Base-by-base conservation (phyloP, 495 filamentous ascomycete genomes). In the Neurospora sublineolata region DNA sequence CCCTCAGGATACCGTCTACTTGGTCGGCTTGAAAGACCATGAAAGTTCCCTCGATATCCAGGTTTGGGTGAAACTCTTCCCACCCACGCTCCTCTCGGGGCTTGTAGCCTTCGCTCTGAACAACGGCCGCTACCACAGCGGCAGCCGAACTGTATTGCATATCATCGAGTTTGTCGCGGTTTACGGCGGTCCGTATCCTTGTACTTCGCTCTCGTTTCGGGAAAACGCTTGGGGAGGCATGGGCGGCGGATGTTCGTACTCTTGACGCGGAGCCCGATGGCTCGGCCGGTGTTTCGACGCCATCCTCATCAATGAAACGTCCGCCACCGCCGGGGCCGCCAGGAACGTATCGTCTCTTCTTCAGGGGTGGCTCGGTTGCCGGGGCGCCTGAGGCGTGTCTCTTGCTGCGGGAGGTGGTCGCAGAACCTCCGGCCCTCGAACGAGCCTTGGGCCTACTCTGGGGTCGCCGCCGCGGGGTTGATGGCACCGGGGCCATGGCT, bases 21-120 rank as follows among this genome's bases (percentile, higher is more conserved):
- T 97, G 92, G 72, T 94, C 88, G 10, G 94, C 87, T 42, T 86
- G 87, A 79, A 94, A 95, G 3, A 97, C 84, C 44, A 88, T 88
- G 68, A 98, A 89, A 20, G 84, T 87, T 37, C 85, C 86, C 67
- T 95, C 93, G 72, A 97, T 91, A 79, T 98, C 94, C 40, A 99
- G 86, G 75, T 97, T 91, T 14, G 91, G 94, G 79, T 99, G 95
- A 70, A 97, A 98, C 80, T 98, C 96, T 76, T 96, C 93, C 92
- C 94, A 99, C 16, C 92, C 92, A 70, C 94, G 89, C 81, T 99
- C 95, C 80, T 99, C 95, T 71, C 95, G 86, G 3, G 95, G 95
- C 78, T 99, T 98, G 81, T 97, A 97, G 18, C 93, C 93, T 82
- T 97, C 94, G 73, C 90, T 93, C 74, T 94, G 92, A 68, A 93